Percentiles rank a stretch among this genome's conserved stretches.
Conservation (phyloP, 208 protist species). For the Acanthamoeba castellanii region DNA sequence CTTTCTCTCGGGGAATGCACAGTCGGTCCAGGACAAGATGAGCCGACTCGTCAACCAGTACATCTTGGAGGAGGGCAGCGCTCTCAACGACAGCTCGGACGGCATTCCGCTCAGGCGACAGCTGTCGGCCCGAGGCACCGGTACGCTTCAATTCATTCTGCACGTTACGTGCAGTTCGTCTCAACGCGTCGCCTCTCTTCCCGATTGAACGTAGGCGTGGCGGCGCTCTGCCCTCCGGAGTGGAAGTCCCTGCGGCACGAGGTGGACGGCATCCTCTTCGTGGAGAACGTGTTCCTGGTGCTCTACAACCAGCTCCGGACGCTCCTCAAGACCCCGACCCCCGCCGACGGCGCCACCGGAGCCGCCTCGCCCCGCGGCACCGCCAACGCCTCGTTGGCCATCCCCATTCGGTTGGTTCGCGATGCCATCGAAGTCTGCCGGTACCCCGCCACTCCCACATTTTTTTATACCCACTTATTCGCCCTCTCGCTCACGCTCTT, state of each 20-base stretch:
- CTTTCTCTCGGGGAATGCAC: background rate
- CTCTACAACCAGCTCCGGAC: slow-evolving; percentile 46
- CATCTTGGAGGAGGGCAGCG: background rate
- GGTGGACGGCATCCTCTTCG: slow-evolving; percentile 61
- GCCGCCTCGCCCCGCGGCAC: background rate
- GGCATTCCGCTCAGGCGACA: background rate
- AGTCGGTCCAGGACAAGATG: slow-evolving; percentile 68
- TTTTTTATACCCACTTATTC: too few relatives aligned
- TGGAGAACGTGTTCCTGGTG: slow-evolving; percentile 67
- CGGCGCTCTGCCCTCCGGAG: slow-evolving; percentile 30
- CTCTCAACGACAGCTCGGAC: background rate
- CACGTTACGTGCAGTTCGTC: background rate
- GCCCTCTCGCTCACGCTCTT: background rate
- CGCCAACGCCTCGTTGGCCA: background rate
- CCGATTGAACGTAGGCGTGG: slow-evolving; percentile 12
- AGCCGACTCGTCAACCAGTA: background rate
- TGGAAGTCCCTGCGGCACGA: slow-evolving; percentile 65
- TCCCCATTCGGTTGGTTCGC: slow-evolving; percentile 55
- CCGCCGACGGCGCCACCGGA: background rate
- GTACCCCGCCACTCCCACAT: background rate
- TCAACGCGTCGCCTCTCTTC: background rate
- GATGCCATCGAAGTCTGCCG: slow-evolving; percentile 52
- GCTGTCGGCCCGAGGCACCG: background rate
- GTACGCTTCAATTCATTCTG: background rate
- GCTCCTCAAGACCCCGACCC: background rate